These are phyloP conservation scores for Oidiodendron maius DNA, from an alignment of 495 filamentous ascomycete species.

Conservation along the genomic window DNA sequence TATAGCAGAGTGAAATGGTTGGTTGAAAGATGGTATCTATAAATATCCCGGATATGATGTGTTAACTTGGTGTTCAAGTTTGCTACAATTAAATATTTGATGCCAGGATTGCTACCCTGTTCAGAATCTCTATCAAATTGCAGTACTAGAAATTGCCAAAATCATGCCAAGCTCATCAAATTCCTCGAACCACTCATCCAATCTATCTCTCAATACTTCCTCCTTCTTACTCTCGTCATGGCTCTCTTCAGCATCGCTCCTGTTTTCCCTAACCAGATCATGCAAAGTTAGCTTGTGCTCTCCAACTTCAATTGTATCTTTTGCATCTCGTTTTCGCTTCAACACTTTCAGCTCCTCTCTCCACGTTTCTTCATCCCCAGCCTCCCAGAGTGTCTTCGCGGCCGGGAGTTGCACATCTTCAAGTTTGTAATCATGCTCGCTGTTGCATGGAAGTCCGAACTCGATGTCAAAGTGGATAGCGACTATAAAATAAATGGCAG, in stretches of 20 bases:
- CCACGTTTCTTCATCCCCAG: constrained; percentile 1
- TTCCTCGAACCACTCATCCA: background rate
- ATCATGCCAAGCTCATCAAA: constrained; percentile 7
- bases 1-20: too few relatives aligned
- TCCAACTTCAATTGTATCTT: background rate
- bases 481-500: constrained; percentile 3
- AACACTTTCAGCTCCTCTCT: background rate
- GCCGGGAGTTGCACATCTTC: constrained; percentile 4
- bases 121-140: background rate
- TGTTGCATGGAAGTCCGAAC: constrained; percentile 6
- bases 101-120: too few relatives aligned
- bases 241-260: background rate
- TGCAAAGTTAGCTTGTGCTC: background rate
- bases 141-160: constrained; percentile 4
- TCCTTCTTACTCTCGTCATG: background rate
- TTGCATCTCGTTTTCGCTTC: background rate
- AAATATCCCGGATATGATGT: too few relatives aligned
- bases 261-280: constrained; percentile 3
- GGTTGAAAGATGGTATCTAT: too few relatives aligned
- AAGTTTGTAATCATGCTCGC: background rate
- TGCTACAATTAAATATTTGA: too few relatives aligned
- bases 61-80: too few relatives aligned
- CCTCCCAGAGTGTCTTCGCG: constrained; percentile 5
- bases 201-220: background rate
- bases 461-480: constrained; percentile 6